Evolutionary conservation across 768 basidiomycete species (phyloP), one percentile per base, ranked within the genome.

Genomic region (Boletus insuetus): DNA sequence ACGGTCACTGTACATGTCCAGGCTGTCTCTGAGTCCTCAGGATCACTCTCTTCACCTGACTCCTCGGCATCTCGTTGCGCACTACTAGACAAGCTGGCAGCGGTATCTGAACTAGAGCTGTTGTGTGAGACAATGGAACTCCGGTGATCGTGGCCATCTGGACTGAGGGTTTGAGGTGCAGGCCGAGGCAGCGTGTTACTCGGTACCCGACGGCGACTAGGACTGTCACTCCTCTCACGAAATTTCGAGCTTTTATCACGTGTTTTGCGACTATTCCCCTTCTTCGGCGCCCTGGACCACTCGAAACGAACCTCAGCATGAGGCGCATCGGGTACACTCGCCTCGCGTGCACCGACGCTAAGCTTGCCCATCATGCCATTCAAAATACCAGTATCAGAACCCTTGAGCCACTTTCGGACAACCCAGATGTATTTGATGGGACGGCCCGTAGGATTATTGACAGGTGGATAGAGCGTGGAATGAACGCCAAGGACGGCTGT

Each of bases 11-110:
- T 84, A 66, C 95, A 98, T 44, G 87, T 85, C 94, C 94, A 98
- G 0, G 96, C 94, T 22, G 93, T 94, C 71, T 98, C 95, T 42
- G 91, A 92, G 65, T 98, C 96, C 67, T 98, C 95, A 0, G 94
- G 91, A 60, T 98, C 96, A 56, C 90, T 93, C 43, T 94, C 93
- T 16, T 89, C 86, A 0, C 79, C 91, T 2, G 81, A 79, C 46
- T 85, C 84, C 14, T 70, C 73, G 24, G 39, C 41, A 10, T 64
- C 59, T n/a, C 29, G 58, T 37, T 67, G 58, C 1, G 54, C 51
- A 44, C 60, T 55, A n/a, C 64, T 65, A 16, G 24, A 46, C 31
- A 54, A 24, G 56, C 65, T 73, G 12, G 59, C 67, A 29, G 66
- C 63, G 49, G 67, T 61, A 53, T 64, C 69, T 34, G 73, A 73